These are phyloP conservation scores for Coemansia sp. DNA, from an alignment of 192 early-diverging fungal genomes.

Conservation along the genomic window DNA sequence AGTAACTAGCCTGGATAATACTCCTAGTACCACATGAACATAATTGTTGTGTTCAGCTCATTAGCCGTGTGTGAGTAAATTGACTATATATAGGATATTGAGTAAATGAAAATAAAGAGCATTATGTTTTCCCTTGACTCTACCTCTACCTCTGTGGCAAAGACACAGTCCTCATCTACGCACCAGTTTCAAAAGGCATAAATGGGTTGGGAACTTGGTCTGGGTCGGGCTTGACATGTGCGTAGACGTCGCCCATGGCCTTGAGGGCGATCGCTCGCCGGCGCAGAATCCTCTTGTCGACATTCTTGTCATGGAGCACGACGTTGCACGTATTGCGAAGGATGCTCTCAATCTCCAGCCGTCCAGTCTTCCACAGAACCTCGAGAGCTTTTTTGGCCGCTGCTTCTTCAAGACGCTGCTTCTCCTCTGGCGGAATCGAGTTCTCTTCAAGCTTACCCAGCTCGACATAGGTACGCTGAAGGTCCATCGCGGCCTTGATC, in stretches of 20 bases:
- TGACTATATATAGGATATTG: background rate
- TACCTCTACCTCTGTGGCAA: background rate
- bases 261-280: conserved; percentile 79
- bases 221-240: conserved; percentile 65
- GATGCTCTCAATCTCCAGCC: conserved; percentile 93
- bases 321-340: conserved; percentile 90
- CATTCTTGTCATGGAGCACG: conserved; percentile 69
- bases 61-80: no score
- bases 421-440: conserved; percentile 66
- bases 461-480: conserved; percentile 88
- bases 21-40: no score
- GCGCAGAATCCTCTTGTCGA: conserved; percentile 56
- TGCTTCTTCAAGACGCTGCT: conserved; percentile 64
- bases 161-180: background rate
- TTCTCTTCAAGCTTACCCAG: conserved; percentile 89
- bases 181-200: conserved; percentile 29
- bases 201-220: conserved; percentile 45
- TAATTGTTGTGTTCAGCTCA: no score
- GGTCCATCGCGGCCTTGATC: conserved; percentile 87
- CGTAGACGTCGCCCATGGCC: conserved; percentile 84
- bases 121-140: background rate
- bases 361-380: conserved; percentile 90
- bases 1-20: no score
- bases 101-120: background rate
- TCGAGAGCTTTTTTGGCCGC: conserved; percentile 82